Evolutionary conservation across 441 rosid species (phyloP).

Genomic region (Geranium incanum): DNA sequence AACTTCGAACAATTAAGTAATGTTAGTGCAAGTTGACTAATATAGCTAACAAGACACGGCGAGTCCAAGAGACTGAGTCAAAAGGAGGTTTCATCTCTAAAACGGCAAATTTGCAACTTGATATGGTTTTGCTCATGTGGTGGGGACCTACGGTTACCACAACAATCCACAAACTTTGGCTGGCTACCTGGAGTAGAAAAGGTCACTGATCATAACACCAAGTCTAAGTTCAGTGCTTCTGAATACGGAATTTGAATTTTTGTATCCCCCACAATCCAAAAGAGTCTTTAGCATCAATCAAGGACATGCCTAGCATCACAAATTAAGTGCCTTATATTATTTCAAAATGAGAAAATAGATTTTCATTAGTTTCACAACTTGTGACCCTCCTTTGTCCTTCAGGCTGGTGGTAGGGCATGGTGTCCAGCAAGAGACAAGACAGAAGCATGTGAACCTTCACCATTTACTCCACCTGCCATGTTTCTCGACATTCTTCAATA

Average conservation of each 20-base stretch:
- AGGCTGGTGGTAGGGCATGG: slow-evolving; percentile 34
- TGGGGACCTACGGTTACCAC: slow-evolving; percentile 9
- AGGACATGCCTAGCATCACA: slow-evolving; percentile 23
- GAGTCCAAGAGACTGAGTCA: slow-evolving; percentile 3
- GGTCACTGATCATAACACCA: slow-evolving; percentile 8
- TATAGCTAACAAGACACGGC: not conserved
- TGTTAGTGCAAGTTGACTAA: not conserved
- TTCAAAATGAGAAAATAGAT: slow-evolving; percentile 5
- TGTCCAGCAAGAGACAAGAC: slow-evolving; percentile 39
- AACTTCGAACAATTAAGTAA: not conserved
- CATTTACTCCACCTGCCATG: slow-evolving; percentile 65
- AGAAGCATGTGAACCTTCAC: slow-evolving; percentile 66
- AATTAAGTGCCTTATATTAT: slow-evolving; percentile 1
- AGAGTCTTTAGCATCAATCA: not conserved
- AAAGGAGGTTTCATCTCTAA: slow-evolving; percentile 5
- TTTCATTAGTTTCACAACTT: not conserved
- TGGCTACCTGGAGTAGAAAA: slow-evolving; percentile 22
- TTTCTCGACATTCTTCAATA: slow-evolving; percentile 31
- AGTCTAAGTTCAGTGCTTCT: slow-evolving; percentile 39
- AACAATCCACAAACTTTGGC: slow-evolving; percentile 18
- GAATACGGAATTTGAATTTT: slow-evolving; percentile 6
- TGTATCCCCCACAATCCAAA: not conserved
- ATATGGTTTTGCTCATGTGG: slow-evolving; percentile 14
- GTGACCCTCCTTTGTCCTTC: slow-evolving; percentile 12
- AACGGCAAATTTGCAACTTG: slow-evolving; percentile 16